Base-by-base conservation (phyloP, 1,284 basidiomycete species). In the Exobasidium cylindrosporum region DNA sequence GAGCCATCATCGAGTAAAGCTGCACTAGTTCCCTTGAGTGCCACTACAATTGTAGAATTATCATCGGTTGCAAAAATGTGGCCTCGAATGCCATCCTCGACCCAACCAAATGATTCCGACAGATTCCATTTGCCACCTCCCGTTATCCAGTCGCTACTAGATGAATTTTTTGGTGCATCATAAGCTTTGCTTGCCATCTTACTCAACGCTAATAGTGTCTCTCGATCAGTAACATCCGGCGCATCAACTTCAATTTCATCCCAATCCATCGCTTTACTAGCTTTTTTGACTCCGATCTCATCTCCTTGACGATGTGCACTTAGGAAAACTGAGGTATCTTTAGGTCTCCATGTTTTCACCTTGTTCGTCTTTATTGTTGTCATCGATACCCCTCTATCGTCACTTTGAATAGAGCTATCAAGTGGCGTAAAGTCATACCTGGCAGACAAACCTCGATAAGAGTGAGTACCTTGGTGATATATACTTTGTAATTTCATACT, bases 171-270 rank as follows among this genome's bases (percentile, higher is more conserved):
- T 50, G 61, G 61, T 11, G 26, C 28, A n/a, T 69, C 67, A 44
- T 97, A 97, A 32, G 96, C 93, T 76, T 96, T 91, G 70, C 87
- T 89, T 29, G 91, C 87, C 91, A 98, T 97, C 84, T 92, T 96
- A 23, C 93, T 95, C 44, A 98, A 84, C 29, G 87, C 83, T 13
- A 90, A 83, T 24, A 98, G 81, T 0, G 91, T 90, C 65, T 88
- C 85, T 17, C 91, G 84, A 66, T 86, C 86, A 53, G 87, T 86
- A 14, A 90, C 84, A 77, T 97, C 86, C 62, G 85, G 85, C 7
- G 76, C 82, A 17, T 78, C 74, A 6, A 84, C 80, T 58, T 84
- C 82, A 11, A 83, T 81, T 58, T 84, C 83, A 17, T 83, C 82
- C 84, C 84, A 84, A 29, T 69, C 69, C 21, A 69, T 55, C 3